Base-by-base conservation (phyloP, 352 stramenopile genomes). In the Globisporangium spiculum region DNA sequence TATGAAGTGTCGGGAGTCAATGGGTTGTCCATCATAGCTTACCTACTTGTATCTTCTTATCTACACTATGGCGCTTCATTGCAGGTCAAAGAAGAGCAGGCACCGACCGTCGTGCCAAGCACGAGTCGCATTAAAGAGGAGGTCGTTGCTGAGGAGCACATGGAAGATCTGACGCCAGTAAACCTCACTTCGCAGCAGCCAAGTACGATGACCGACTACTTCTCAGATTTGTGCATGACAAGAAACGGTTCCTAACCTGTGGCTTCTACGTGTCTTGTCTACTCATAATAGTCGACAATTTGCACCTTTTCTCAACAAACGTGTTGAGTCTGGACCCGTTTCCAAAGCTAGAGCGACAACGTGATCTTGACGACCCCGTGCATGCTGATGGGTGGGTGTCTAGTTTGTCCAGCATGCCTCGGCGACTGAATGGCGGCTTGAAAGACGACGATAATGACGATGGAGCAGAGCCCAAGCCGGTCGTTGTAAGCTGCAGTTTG, bases 401-500 rank as follows among this genome's bases (percentile, higher is more conserved):
- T 22, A 68, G 71, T 22, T 74, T 70, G 10, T 69, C 69, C 18
- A 65, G 54, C 32, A 59, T 64, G 30, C 55, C 52, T 7, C 59
- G 52, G 22, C 48, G 32, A 22, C 44, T n/a, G 3, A 38, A 61
- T n/a, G 48, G 4, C 54, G 54, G 54, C 27, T 26, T 65, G n/a
- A 65, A 76, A 27, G 74, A 86, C 14, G 60, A 67, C 4, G 65
- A 81, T 24, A 52, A 73, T 12, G 71, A 74, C 8, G 73, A 74
- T 6, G 73, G 83, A 4, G 56, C 69, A 22, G 70, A 72, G 0
- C 65, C 66, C 26, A 84, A 84, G n/a, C 75, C 81, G 12, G 22
- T 83, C 12, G 74, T 93, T 10, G 53, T 84, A 22, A 83, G 69
- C 57, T 91, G 79, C 63, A 75, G 72, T 8, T 65, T 93, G 20